Evolutionary conservation across 2,329 filamentous ascomycete species (phyloP), one percentile per base, ranked within the genome.

Genomic region (Juglanconis juglandina): DNA sequence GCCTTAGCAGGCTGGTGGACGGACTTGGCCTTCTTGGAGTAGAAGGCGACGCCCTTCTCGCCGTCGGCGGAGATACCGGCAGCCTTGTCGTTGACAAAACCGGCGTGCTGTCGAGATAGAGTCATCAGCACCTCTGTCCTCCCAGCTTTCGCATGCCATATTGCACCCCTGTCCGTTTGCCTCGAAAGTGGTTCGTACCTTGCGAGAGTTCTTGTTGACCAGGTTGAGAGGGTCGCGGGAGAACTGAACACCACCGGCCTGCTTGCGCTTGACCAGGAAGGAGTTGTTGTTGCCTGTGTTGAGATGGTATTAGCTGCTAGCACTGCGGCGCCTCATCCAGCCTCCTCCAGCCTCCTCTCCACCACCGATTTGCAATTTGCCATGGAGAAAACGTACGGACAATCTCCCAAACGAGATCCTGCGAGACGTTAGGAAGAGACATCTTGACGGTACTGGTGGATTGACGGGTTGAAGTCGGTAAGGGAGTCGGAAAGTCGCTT

Each of bases 141-240:
- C 5, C 35, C 30, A 8, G 13, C 14, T 32, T 44, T 11, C 5
- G 11, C n/a, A 17, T 34, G 17, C 10, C 4, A 30, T 11, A n/a
- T 10, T 14, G 42, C 11, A 30, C 52, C 30, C 39, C 14, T 44
- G 39, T 33, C 39, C 39, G 33, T 47, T 30, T 35, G 5, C 30
- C 53, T 60, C 8, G 44, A 24, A 42, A n/a, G 41, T 41, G 33
- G 9, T 69, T 60, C 75, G 67, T 79, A 95, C 91, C 88, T 96
- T 98, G 82, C 91, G 90, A 71, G 85, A 88, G 84, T 96, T 89
- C 80, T 88, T 83, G 89, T 97, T 98, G 77, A 81, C 84, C 79
- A 98, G 80, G 87, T 98, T 99, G 70, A 97, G 81, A 72, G 93
- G 91, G 77, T 98, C 94, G 71, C 90, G 90, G 70, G 94, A 98